These are phyloP conservation scores for Tulasnella sp. DNA, from an alignment of 768 basidiomycete species.

Conservation along the genomic window DNA sequence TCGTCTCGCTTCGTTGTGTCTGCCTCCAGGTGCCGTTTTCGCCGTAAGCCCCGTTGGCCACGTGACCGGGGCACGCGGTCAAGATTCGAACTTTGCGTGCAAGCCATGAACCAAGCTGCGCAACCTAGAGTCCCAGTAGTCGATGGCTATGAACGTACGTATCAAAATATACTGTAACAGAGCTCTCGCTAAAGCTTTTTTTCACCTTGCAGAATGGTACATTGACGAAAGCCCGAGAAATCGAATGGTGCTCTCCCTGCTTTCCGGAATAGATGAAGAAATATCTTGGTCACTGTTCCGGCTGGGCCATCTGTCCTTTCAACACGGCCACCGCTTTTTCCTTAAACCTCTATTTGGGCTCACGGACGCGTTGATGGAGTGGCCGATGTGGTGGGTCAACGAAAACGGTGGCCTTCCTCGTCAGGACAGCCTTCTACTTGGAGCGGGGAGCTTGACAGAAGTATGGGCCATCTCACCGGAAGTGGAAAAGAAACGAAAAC, in stretches of 20 bases:
- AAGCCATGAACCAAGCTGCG: not conserved
- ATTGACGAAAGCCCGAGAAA: conserved; percentile 71
- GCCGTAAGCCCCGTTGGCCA: not conserved
- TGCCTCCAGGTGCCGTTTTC: not conserved
- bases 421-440: not conserved
- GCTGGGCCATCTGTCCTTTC: conserved; percentile 65
- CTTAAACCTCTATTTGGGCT: conserved; percentile 65
- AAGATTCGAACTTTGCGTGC: not conserved
- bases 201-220: conserved; percentile 32
- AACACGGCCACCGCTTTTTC: conserved; percentile 52
- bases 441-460: not conserved
- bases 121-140: not conserved
- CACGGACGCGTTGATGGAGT: conserved; percentile 73
- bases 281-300: conserved; percentile 84
- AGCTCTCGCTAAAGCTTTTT: not conserved
- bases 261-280: conserved; percentile 72
- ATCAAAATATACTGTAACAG: not conserved
- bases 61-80: not conserved
- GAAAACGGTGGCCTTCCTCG: conserved; percentile 38
- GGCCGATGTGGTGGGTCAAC: conserved; percentile 73
- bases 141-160: conserved; percentile 11
- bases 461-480: conserved; percentile 44
- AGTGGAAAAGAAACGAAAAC: conserved; percentile 43
- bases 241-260: conserved; percentile 81
- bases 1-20: not conserved